Base-by-base conservation (phyloP, 495 filamentous ascomycete genomes). In the Hamigera avellanea region DNA sequence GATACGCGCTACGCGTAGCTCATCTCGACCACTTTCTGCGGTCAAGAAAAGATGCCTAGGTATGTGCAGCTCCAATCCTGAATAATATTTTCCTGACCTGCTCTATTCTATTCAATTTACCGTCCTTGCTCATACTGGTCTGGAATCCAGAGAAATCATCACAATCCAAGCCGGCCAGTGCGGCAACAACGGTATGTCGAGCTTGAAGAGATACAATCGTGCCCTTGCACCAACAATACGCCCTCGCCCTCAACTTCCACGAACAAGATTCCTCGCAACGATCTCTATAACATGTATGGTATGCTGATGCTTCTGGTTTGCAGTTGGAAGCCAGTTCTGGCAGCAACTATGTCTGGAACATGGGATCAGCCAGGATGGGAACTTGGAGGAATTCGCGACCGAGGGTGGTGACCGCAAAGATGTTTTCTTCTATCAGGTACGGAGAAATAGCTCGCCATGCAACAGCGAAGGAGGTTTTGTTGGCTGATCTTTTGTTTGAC, bases 101-200 rank as follows among this genome's bases (percentile, higher is more conserved):
- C n/a, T n/a, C n/a, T n/a, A n/a, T n/a, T n/a, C n/a, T n/a, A n/a
- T n/a, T 19, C 2, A 8, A 19, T 26, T 8, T 10, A 29, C 13
- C 6, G n/a, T 8, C 16, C 25, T 30, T 15, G 4, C 26, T 35
- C 7, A 38, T 18, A 14, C 39, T 43, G 14, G n/a, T 35, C 18
- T 9, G n/a, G 30, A 37, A 27, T 37, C 5, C 32, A 96, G 91
- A 64, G 91, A 98, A 75, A 96, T 98, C 54, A 98, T 98, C 61
- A 98, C 93, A 26, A 83, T 98, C 43, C 91, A 98, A 66, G 88
- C 93, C 36, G 91, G 91, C 72, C 91, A 98, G 61, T 98, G 91
- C 75, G 91, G 91, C 72, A 98, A 98, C 61, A 95, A 86, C 70
- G 86, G 87, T 94, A 56, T 67, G 83, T 78, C 15, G 30, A 6